Percentiles rank a stretch among this genome's conserved stretches.
Conservation (phyloP, 1,284 basidiomycete species). For the Ustilago sp. region DNA sequence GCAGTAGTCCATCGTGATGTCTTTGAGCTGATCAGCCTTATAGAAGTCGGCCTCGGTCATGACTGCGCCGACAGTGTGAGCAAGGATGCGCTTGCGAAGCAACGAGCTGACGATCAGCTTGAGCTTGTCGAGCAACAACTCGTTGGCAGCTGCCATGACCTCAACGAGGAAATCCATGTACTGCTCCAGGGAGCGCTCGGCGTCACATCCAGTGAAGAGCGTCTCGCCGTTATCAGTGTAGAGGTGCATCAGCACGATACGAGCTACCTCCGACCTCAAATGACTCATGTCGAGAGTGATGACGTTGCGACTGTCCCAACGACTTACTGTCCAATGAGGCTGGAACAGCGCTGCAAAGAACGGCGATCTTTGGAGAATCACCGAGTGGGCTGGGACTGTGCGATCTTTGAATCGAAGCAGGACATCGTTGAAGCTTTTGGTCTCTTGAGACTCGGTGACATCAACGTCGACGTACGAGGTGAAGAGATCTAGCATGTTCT, state of each 20-base stretch:
- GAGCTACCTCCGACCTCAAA: constrained; percentile 80
- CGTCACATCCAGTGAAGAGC: constrained; percentile 74
- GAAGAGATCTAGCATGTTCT: constrained; percentile 74
- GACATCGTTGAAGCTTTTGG: constrained; percentile 75
- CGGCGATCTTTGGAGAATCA: constrained; percentile 82
- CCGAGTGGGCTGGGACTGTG: constrained; percentile 79
- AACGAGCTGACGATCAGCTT: constrained; percentile 81
- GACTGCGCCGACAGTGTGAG: constrained; percentile 83
- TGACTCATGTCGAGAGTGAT: constrained; percentile 81
- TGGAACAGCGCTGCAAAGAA: constrained; percentile 90
- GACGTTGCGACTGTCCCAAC: constrained; percentile 74
- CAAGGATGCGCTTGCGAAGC: constrained; percentile 74
- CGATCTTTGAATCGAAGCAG: constrained; percentile 80
- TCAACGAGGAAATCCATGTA: constrained; percentile 88
- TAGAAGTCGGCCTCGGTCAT: constrained; percentile 85
- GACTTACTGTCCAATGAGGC: constrained; percentile 80
- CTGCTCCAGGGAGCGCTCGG: constrained; percentile 76
- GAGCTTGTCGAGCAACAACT: constrained; percentile 86
- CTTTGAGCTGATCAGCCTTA: constrained; percentile 79
- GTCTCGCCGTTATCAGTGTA: constrained; percentile 81
- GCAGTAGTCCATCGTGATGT: constrained; percentile 84
- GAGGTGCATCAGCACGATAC: constrained; percentile 81
- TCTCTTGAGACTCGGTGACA: constrained; percentile 1
- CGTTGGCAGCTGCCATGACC: constrained; percentile 87
- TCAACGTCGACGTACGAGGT: constrained; percentile 35